Evolutionary conservation across 2,329 filamentous ascomycete genomes (phyloP).

Genomic region (Macrophomina tecta): DNA sequence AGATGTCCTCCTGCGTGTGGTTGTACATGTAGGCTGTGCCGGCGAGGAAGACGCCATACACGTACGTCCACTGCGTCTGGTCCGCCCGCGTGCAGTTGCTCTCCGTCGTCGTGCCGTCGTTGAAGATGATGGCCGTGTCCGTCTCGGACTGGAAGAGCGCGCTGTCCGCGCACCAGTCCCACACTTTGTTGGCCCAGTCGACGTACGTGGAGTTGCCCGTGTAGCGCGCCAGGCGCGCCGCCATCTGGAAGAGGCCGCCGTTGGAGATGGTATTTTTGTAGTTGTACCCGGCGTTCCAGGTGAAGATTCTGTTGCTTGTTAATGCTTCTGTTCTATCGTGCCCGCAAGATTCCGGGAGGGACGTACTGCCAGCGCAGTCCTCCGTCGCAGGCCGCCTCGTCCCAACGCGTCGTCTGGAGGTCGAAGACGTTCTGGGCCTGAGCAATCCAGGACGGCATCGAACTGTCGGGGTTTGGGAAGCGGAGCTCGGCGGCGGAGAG

Average conservation of each 20-base stretch:
- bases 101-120: conserved; percentile 35
- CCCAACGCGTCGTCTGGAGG: conserved; percentile 41
- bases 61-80: conserved; percentile 43
- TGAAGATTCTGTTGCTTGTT: conserved; percentile 69
- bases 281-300: conserved; percentile 42
- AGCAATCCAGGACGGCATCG: conserved; percentile 50
- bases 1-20: conserved; percentile 42
- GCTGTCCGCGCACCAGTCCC: conserved; percentile 44
- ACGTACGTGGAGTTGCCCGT: conserved; percentile 45
- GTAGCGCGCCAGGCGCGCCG: conserved; percentile 43
- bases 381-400: conserved; percentile 37
- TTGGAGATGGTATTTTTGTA: conserved; percentile 49
- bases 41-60: conserved; percentile 44
- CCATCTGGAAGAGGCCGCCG: conserved; percentile 46
- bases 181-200: conserved; percentile 42
- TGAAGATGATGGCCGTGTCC: conserved; percentile 33
- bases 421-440: conserved; percentile 51
- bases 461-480: conserved; percentile 48
- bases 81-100: conserved; percentile 39
- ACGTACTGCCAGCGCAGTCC: conserved; percentile 43
- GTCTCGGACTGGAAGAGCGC: conserved; percentile 33
- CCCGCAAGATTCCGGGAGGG: background rate
- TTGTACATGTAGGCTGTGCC: conserved; percentile 47
- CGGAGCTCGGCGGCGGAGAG: conserved; percentile 62
- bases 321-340: conserved; percentile 65